Evolutionary conservation across 768 basidiomycete species (phyloP), one percentile per base, ranked within the genome.

Genomic region (Chiua virens): DNA sequence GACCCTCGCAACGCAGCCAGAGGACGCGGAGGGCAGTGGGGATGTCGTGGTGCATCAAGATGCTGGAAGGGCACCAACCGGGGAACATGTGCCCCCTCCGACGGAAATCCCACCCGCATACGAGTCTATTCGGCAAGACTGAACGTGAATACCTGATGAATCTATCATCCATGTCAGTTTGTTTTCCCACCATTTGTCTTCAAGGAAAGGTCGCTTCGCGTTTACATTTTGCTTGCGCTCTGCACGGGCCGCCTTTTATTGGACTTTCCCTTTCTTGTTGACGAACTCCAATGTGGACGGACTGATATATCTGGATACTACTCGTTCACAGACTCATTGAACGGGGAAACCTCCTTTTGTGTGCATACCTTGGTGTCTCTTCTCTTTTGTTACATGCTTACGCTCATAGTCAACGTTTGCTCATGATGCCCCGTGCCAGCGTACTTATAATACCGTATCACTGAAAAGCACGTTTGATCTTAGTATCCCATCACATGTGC

Each of bases 61-160:
- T 36, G 66, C 54, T 0, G 66, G 66, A 6, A 37, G 62, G 39
- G 66, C 64, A 0, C 61, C 61, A 5, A 38, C 32, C 47, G 61
- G 56, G 8, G 58, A 60, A 28, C 56, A 46, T 18, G 21, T 18
- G 3, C 45, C 3, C 5, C 27, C 54, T 14, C 66, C 60, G 4
- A 60, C 53, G 22, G 66, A 67, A 49, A 64, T 67, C 18, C 66
- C 66, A 0, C 66, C 66, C 11, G 23, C 66, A 2, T 67, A 67
- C 43, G 66, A 67, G 0, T 67, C 66, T 13, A 67, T 67, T 36
- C 56, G 34, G 25, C 58, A 45, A 15, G 57, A 62, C 25, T 62
- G 50, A 56, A 32, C 36, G 37, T 13, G 3, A 10, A 25, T 1
- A 23, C 2, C n/a, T n/a, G 4, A 21, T 37, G 15, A 21, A 30